Evolutionary conservation across 495 filamentous ascomycete species (phyloP), one percentile per base, ranked within the genome.

Genomic region (Talaromyces ruber): DNA sequence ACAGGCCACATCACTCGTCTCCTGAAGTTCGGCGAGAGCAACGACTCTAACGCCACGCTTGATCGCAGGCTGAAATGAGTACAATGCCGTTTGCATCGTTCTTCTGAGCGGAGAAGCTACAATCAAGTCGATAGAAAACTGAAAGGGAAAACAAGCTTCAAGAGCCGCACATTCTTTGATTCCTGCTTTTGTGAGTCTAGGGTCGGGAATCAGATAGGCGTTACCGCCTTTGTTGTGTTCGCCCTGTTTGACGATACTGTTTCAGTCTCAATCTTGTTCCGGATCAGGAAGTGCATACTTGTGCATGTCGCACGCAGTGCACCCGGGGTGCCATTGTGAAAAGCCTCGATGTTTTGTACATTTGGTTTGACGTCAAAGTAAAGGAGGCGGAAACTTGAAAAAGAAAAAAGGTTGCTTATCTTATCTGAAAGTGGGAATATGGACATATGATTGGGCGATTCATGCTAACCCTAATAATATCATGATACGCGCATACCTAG

Each of bases 181-280:
- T 69, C 93, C 93, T 6, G 87, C 79, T 6, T 84, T 76, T 16
- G 93, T 97, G 29, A 98, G 84, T 58, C 82, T 72, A 2, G 93
- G 91, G 67, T 98, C 93, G 16, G 68, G 85, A 51, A 96, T 78
- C 62, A 76, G 70, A 68, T 94, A 86, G 76, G 92, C 91, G 39
- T 76, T 83, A 16, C 68, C 66, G 62, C 66, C 78, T 67, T 94
- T 82, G 77, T 98, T 97, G 79, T 97, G 93, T 67, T 84, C 78
- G 71, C 91, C 92, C 79, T 95, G 80, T 63, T 72, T 9, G 22
- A 58, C n/a, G n/a, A n/a, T n/a, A n/a, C 39, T n/a, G 50, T 26
- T n/a, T 63, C 25, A 59, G 32, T n/a, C 43, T n/a, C 30, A 29
- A 30, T 51, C 29, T 62, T 73, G 54, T 26, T 37, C 39, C n/a